Base-by-base conservation (phyloP, 768 basidiomycete genomes). In the Hygrocybe coccinea region DNA sequence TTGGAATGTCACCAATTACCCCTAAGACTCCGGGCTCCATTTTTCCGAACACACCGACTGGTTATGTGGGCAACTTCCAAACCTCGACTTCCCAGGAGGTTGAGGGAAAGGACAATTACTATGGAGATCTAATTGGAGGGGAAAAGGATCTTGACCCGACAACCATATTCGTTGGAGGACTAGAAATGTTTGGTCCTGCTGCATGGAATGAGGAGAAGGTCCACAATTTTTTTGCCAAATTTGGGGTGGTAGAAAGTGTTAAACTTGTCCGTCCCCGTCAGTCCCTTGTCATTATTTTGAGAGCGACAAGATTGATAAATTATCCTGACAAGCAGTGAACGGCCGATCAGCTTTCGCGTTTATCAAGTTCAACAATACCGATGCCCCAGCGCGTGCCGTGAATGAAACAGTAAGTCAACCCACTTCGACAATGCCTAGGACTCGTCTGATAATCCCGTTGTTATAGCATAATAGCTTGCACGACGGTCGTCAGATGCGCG, bases 291-390 rank as follows among this genome's bases (percentile, higher is more conserved):
- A 44, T 15, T 59, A n/a, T 24, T 37, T 11, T 29, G 21, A 24
- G 51, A 51, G 47, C 19, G 37, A 52, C 22, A 48, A 38, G 19
- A 39, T 45, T 45, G 6, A 35, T n/a, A 36, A 35, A 43, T 53
- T 47, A 3, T 17, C 22, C 4, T n/a, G 12, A 37, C 36, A 56
- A 44, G 41, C 55, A 90, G 87, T 71, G 34, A 82, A 80, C 59
- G 81, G 81, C 44, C 78, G 76, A 59, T 76, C 83, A n/a, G 87
- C 82, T 2, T 91, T 89, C 64, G 89, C 89, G 1, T 90, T 91
- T 62, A 80, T 91, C 56, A 86, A 79, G 65, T 91, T 85, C 65
- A 74, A 80, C 57, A 80, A 83, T 55, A 74, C 75, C 2, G 82
- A 85, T 8, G 74, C 82, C 33, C 81, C 88, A n/a, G 74, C 78